Base-by-base conservation (phyloP, 495 filamentous ascomycete genomes). In the Penicillium fimorum region DNA sequence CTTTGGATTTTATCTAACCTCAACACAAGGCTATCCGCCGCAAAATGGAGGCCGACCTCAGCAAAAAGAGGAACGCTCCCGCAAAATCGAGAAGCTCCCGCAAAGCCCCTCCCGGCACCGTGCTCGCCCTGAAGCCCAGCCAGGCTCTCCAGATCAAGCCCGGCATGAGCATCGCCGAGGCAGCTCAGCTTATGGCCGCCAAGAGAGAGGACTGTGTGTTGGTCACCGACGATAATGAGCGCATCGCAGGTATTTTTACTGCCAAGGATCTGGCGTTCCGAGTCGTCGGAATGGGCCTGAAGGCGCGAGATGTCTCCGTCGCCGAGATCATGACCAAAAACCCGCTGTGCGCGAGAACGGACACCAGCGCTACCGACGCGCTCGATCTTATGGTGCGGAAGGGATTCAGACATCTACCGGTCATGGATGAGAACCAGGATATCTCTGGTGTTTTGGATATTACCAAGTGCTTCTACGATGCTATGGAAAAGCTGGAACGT, bases 321-420 rank as follows among this genome's bases (percentile, higher is more conserved):
- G 88, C 89, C 50, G 91, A 97, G 59, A 99, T 99, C 70, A 99
- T 99, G 94, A 99, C 94, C 62, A 96, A 97, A 79, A 99, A 99
- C 71, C 94, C 94, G 1, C 81, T 99, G 32, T 99, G 94, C 66
- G 94, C 94, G 8, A 84, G 93, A 67, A 99, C 94, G 33, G 94
- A 99, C 67, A 99, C 94, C 18, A 96, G 92, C 76, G 94, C 94
- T 18, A 99, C 94, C 40, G 94, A 98, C 76, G 94, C 94, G 24
- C 77, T 98, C 56, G 92, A 98, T 69, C 80, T 98, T 47, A 98
- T 98, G 94, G 94, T 98, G 47, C 81, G 92, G 54, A 98, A 97
- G 74, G 94, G 94, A 13, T 98, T 98, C 78, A 83, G 94, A 64
- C 94, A 98, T 82, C 73, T 98, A 58, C 94, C 94, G 3, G 94